phyloP scores from a whole-genome alignment of 495 filamentous ascomycete species.

The Trichoderma virens region DNA sequence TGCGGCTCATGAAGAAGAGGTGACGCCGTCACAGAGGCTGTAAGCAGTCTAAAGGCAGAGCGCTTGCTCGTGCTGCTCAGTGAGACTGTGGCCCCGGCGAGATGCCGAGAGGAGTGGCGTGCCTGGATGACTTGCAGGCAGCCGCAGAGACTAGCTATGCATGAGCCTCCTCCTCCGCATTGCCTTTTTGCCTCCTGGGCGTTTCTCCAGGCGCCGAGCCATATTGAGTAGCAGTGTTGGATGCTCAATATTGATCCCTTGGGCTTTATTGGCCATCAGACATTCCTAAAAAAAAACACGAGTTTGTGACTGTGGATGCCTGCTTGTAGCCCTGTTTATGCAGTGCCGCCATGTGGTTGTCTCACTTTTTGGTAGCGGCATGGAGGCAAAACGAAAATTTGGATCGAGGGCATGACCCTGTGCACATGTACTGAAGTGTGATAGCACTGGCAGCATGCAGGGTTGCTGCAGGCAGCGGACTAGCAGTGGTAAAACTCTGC shows the following conservation, averaged over 20 bases:
- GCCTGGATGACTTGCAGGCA: conserved; percentile 2
- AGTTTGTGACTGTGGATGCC: neutral
- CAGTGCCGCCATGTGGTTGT: neutral
- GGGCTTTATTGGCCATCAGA: neutral
- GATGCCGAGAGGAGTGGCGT: neutral
- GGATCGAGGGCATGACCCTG: neutral
- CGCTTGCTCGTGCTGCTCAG: neutral
- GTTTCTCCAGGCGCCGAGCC: neutral
- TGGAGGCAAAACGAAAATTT: neutral
- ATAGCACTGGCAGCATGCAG: conserved; percentile 1
- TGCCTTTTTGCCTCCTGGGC: neutral
- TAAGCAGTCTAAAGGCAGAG: neutral
- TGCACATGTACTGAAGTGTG: neutral
- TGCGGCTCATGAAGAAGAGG: neutral
- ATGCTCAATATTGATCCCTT: neutral
- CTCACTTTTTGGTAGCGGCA: neutral
- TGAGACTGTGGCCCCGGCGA: neutral
- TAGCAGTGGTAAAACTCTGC: neutral
- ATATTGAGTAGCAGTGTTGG: neutral
- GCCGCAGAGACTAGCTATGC: neutral
- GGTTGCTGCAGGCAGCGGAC: conserved; percentile 3
- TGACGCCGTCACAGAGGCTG: neutral
- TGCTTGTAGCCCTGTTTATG: neutral
- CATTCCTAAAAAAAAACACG: neutral
- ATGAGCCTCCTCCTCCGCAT: neutral